phyloP scores from a whole-genome alignment of 305 asterid genomes.

The Fraxinus albicans region DNA sequence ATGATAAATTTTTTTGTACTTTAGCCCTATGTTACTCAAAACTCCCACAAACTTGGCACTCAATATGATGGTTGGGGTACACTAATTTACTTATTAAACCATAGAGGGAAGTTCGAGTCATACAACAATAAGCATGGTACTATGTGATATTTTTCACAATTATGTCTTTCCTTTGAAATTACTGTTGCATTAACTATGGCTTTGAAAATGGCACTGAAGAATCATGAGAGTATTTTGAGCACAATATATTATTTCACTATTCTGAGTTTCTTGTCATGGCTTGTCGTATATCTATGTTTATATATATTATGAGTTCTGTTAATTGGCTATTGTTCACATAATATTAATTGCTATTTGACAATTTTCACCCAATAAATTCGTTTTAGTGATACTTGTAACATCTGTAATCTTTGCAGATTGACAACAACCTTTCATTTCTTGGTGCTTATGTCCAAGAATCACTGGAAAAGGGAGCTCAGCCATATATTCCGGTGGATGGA shows the following conservation, averaged over 20 bases:
- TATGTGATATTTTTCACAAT: neutral
- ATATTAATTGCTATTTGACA: neutral
- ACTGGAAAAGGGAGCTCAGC: slow-evolving; percentile 81
- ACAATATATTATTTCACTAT: neutral
- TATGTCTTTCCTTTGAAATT: neutral
- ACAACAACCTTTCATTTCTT: slow-evolving; percentile 73
- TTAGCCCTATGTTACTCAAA: neutral
- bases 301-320: neutral
- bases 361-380: neutral
- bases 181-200: neutral
- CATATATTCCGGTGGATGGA: slow-evolving; percentile 74
- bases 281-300: neutral
- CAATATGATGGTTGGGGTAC: neutral
- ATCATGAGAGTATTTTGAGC: neutral
- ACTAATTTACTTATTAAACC: neutral
- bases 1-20: neutral
- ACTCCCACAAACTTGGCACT: neutral
- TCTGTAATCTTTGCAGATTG: slow-evolving; percentile 54
- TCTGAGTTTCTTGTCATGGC: neutral
- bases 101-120: neutral
- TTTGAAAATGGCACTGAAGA: neutral
- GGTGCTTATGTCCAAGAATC: slow-evolving; percentile 70
- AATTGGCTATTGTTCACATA: slow-evolving; percentile 5
- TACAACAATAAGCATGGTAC: neutral
- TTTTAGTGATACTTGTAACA: slow-evolving; percentile 4